Evolutionary conservation across 768 basidiomycete genomes (phyloP), one percentile per base, ranked within the genome.

Genomic region (Boletus insuetus): DNA sequence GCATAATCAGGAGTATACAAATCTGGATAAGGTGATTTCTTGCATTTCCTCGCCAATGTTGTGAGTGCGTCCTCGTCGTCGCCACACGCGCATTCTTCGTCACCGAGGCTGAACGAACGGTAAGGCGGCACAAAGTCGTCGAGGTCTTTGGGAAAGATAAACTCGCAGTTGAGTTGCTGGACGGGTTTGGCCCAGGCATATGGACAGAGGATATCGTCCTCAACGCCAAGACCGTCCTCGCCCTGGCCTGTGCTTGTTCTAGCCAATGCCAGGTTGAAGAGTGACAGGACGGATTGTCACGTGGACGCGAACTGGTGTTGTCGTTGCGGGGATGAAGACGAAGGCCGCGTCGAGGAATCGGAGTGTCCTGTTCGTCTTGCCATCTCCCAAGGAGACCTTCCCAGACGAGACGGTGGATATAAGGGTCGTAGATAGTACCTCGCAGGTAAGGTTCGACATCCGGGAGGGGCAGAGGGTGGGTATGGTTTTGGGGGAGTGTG

Each of bases 351-450:
- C 35, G 16, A 37, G 35, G 35, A 17, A 12, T 37, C 35, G 0
- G 35, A 37, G 65, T 54, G 3, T 76, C 67, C 11, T 22, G 40
- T 14, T 41, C 40, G 40, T 41, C 12, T 41, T 41, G 10, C 40
- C 40, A 41, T 41, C 11, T 14, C 40, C 40, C 73, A 17, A 89
- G 77, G 26, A 95, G 70, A 46, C 94, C 94, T 69, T 98, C 93
- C 81, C 82, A 84, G 64, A 95, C 81, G 56, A 98, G 81, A 48
- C 86, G 90, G 87, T 96, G 87, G 55, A 98, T 80, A 71, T 87
- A 91, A 0, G 91, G 80, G 72, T 94, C 90, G 70, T 94, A 96
- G 64, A 94, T 94, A 5, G 89, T 82, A 4, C 86, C 90, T 20
- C 82, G 82, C 13, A 97, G 79, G 11, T 81, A 69, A 26, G 65